Evolutionary conservation across 2,329 filamentous ascomycete genomes (phyloP).

Genomic region (Emergomyces orientalis): DNA sequence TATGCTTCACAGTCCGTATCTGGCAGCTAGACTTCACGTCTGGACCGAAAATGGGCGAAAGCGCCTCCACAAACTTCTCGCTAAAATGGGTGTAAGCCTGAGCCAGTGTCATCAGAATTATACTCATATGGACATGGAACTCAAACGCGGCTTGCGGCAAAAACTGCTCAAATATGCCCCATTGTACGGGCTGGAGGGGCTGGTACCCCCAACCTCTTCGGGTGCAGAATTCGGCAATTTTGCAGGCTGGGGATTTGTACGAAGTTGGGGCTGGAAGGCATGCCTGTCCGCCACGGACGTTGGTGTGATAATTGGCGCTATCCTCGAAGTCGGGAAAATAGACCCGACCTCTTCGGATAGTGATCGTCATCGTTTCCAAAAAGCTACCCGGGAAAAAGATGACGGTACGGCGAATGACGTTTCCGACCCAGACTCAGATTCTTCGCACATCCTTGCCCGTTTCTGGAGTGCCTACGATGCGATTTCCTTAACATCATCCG

Average conservation of each 20-base stretch:
- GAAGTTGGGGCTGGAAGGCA: conserved; percentile 95
- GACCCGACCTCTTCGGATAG: conserved; percentile 24
- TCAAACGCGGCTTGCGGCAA: conserved; percentile 77
- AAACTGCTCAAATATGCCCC: conserved; percentile 86
- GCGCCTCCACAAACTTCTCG: conserved; percentile 82
- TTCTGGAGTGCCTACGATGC: conserved; percentile 54
- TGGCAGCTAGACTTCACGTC: conserved; percentile 82
- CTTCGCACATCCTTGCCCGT: conserved; percentile 34
- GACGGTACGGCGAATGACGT: conserved; percentile 17
- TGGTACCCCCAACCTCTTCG: conserved; percentile 71
- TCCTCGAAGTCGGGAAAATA: conserved; percentile 71
- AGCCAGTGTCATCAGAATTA: conserved; percentile 93
- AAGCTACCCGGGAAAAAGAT: conserved; percentile 14
- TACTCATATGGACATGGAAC: conserved; percentile 95
- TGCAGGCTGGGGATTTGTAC: conserved; percentile 93
- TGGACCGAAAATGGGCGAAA: conserved; percentile 89
- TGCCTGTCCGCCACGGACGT: conserved; percentile 90
- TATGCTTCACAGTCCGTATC: conserved; percentile 94
- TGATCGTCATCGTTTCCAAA: conserved; percentile 11
- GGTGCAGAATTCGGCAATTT: conserved; percentile 63
- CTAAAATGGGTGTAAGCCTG: conserved; percentile 95
- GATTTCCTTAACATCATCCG: conserved; percentile 38
- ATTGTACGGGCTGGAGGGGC: conserved; percentile 84
- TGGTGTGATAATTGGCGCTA: conserved; percentile 80
- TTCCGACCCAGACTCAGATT: conserved; percentile 20